A percentile compares a stretch with the other conserved stretches of the same genome.
Evolutionary conservation across 176 grass and related monocot species (phyloP).

Genomic region (Triticum turgidum): DNA sequence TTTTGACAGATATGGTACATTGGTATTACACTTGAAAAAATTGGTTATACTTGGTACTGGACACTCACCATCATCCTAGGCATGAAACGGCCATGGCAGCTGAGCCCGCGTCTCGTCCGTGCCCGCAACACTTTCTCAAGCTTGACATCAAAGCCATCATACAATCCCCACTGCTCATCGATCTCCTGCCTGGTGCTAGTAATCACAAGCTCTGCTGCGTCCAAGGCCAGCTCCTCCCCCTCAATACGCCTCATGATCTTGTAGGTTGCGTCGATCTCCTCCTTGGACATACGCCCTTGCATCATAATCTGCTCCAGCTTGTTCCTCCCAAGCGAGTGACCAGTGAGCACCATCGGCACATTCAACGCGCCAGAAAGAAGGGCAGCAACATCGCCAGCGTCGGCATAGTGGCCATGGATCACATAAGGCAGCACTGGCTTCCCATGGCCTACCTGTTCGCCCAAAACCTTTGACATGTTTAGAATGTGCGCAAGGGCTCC

Average conservation of each 20-base stretch:
- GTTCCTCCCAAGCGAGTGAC: conserved; percentile 93
- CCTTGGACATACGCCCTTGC: conserved; percentile 75
- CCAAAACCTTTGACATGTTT: conserved; percentile 92
- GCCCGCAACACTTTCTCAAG: conserved; percentile 81
- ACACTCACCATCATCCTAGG: conserved; percentile 88
- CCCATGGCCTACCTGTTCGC: conserved; percentile 76
- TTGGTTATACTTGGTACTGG: neutral
- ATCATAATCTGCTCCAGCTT: conserved; percentile 93
- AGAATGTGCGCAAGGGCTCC: conserved; percentile 81
- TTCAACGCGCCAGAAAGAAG: conserved; percentile 84
- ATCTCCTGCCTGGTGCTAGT: conserved; percentile 97
- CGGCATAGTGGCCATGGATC: conserved; percentile 94
- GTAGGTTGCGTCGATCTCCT: conserved; percentile 88
- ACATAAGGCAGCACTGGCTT: conserved; percentile 84
- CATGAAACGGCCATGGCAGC: conserved; percentile 79
- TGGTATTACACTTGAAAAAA: neutral
- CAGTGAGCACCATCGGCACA: conserved; percentile 97
- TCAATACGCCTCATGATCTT: conserved; percentile 98
- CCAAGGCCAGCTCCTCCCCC: conserved; percentile 83
- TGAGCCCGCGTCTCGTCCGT: conserved; percentile 55
- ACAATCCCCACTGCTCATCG: conserved; percentile 96
- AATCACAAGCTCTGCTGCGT: conserved; percentile 90
- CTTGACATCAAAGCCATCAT: conserved; percentile 88
- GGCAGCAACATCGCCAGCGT: conserved; percentile 90
- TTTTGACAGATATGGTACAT: conserved; percentile 14